Percentiles rank a stretch among this genome's conserved stretches.
These are phyloP conservation scores for Neonothopanus nambi DNA, from an alignment of 1,284 basidiomycete species.

Conservation along the genomic window DNA sequence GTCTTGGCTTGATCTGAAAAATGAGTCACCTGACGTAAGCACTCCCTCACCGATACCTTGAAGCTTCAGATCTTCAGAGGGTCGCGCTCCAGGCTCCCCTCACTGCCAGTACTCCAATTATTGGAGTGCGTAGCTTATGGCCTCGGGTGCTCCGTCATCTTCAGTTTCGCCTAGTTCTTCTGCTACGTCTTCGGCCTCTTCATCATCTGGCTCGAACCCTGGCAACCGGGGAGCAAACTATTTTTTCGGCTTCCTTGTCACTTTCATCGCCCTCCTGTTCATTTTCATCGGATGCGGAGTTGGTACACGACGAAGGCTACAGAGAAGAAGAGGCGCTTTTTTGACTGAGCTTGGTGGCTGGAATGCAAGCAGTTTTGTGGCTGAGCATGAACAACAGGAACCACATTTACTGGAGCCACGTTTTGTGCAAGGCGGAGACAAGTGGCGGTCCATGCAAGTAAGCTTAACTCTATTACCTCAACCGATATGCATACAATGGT, in stretches of 20 bases:
- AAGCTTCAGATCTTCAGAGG: too few relatives aligned
- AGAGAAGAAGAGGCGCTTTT: constrained; percentile 20
- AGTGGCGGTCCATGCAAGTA: constrained; percentile 15
- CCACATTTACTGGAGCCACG: constrained; percentile 18
- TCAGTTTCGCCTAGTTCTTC: background rate
- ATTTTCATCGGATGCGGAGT: constrained; percentile 59
- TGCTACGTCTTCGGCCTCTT: background rate
- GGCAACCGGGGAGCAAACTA: constrained; percentile 42
- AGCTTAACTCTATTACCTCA: background rate
- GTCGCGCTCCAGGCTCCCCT: too few relatives aligned
- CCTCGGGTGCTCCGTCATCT: background rate
- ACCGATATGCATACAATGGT: background rate
- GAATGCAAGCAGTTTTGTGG: background rate
- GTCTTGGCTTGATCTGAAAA: too few relatives aligned
- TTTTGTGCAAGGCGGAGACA: constrained; percentile 6
- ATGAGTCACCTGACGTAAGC: too few relatives aligned
- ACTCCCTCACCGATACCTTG: too few relatives aligned
- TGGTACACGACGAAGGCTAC: constrained; percentile 45
- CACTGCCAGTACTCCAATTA: too few relatives aligned
- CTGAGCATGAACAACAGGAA: constrained; percentile 7
- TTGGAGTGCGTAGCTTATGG: background rate
- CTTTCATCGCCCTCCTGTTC: constrained; percentile 58
- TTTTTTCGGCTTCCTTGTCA: constrained; percentile 65
- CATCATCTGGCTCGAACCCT: background rate
- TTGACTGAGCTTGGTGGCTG: constrained; percentile 7